These are phyloP conservation scores for Globisporangium parvum DNA, from an alignment of 352 stramenopile species.

Conservation along the genomic window DNA sequence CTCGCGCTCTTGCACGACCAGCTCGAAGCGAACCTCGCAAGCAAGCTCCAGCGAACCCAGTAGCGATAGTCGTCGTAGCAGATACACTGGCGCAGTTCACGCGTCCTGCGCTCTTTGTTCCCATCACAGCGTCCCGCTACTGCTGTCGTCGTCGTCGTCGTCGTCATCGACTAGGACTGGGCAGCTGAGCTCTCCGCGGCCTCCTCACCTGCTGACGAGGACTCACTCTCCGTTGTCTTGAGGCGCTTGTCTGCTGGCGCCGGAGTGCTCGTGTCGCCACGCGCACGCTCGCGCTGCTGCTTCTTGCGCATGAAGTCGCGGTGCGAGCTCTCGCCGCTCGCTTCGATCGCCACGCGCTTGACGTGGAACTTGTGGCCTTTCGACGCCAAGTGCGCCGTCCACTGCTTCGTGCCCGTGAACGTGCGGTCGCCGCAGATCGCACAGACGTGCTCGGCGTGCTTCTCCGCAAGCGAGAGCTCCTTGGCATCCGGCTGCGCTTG, in stretches of 20 bases:
- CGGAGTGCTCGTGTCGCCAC: neutral
- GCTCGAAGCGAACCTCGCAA: constrained; percentile 48
- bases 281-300: neutral
- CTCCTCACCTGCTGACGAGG: too few species aligned
- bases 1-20: constrained; percentile 49
- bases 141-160: too few species aligned
- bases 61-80: constrained; percentile 13
- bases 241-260: neutral
- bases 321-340: constrained; percentile 8
- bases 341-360: constrained; percentile 60
- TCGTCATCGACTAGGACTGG: too few species aligned
- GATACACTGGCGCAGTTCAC: neutral
- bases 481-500: constrained; percentile 39
- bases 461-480: constrained; percentile 37
- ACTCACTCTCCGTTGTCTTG: neutral
- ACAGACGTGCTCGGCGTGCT: constrained; percentile 60
- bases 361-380: constrained; percentile 82
- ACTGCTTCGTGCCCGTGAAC: constrained; percentile 65
- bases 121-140: neutral
- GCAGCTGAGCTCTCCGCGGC: too few species aligned
- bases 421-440: constrained; percentile 54
- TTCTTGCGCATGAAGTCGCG: constrained; percentile 1
- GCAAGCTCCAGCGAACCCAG: constrained; percentile 35
- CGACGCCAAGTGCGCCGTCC: constrained; percentile 64
- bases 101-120: neutral